Percentiles rank a stretch among this genome's conserved stretches.
Conservation (phyloP, 192 early-diverging fungal genomes). For the Backusella mclennaniae region DNA sequence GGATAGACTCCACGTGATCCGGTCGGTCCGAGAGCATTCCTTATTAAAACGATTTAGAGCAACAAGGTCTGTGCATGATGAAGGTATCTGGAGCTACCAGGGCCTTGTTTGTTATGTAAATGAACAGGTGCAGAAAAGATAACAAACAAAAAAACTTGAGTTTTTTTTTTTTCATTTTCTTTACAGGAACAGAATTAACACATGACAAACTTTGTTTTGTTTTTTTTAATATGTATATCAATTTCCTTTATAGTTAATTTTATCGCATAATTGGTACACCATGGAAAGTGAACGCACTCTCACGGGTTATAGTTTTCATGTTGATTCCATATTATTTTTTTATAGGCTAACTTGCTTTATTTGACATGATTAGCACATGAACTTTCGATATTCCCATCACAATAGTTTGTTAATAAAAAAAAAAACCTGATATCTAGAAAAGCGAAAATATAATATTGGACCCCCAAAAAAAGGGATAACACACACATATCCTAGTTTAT, state of each 20-base stretch:
- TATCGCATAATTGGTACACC: background rate
- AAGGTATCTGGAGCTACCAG: background rate
- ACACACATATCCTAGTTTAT: background rate
- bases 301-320: background rate
- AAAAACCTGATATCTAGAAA: background rate
- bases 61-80: constrained; percentile 4
- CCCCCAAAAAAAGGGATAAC: constrained; percentile 1
- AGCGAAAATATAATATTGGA: background rate
- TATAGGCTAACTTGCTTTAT: background rate
- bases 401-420: background rate
- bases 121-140: background rate
- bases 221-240: background rate
- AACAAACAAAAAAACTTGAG: background rate
- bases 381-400: background rate
- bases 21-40: background rate
- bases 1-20: background rate
- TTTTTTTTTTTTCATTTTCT: background rate
- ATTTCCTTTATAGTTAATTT: background rate
- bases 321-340: background rate
- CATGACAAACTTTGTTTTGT: constrained; percentile 4
- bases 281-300: background rate
- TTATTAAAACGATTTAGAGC: background rate
- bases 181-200: background rate
- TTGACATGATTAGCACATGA: constrained; percentile 2
- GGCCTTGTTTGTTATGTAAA: background rate